Percentiles rank a stretch among this genome's conserved stretches.
These are phyloP conservation scores for Eutrema heterophyllum DNA, from an alignment of 345 rosid species.

Conservation along the genomic window DNA sequence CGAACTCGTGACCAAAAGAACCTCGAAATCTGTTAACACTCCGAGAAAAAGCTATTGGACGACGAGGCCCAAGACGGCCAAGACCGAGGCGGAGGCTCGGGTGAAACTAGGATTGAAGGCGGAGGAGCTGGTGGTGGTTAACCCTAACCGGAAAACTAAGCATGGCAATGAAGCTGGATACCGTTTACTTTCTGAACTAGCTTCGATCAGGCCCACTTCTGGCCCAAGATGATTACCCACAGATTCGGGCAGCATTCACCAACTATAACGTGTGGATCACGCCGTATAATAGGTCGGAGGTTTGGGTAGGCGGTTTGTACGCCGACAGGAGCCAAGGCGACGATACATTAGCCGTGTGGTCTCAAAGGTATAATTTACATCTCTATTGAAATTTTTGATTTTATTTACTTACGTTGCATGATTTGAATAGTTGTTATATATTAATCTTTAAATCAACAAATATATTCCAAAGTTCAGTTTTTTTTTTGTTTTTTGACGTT, in stretches of 20 bases:
- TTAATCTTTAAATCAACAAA: neutral
- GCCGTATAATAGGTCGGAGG: conserved; percentile 50
- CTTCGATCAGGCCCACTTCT: conserved; percentile 26
- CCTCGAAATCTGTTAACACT: neutral
- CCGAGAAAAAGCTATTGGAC: conserved; percentile 62
- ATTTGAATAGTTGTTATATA: neutral
- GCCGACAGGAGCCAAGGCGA: conserved; percentile 48
- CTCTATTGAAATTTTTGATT: neutral
- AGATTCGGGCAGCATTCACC: conserved; percentile 44
- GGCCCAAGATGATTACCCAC: conserved; percentile 36
- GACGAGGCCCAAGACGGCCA: conserved; percentile 32
- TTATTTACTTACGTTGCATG: neutral
- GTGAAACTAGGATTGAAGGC: conserved; percentile 28
- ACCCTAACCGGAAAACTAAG: conserved; percentile 44
- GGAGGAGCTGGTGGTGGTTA: conserved; percentile 34
- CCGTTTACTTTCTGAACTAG: conserved; percentile 37
- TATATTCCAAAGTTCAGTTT: neutral
- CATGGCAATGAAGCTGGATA: conserved; percentile 43
- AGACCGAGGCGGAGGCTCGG: conserved; percentile 41
- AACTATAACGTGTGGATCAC: conserved; percentile 57
- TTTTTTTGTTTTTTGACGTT: too few species aligned
- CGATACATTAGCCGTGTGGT: conserved; percentile 50
- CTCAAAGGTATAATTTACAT: conserved; percentile 20
- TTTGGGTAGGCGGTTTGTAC: conserved; percentile 44
- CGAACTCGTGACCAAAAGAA: conserved; percentile 32